Conservation (phyloP, 768 basidiomycete species). For the Tylopilus rubrobrunneus region DNA sequence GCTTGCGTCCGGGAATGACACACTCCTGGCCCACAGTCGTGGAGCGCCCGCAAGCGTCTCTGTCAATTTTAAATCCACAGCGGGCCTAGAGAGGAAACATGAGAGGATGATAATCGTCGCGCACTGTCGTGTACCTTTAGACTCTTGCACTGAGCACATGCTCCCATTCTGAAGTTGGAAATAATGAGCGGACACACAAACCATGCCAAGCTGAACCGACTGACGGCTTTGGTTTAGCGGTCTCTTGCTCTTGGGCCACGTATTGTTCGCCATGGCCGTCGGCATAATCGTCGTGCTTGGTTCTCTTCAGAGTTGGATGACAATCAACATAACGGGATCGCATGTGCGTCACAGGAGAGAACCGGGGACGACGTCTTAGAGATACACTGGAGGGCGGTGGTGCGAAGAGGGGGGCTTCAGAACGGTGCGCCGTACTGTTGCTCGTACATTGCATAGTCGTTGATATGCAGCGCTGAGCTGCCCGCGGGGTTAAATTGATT, state of each 20-base stretch:
- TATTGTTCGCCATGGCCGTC: constrained; percentile 12
- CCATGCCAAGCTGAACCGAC: neutral
- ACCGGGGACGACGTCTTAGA: too few species aligned
- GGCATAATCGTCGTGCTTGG: constrained; percentile 19
- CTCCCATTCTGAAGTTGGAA: constrained; percentile 41
- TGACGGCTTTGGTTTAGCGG: constrained; percentile 21
- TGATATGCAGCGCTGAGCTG: constrained; percentile 15
- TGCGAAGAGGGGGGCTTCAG: neutral
- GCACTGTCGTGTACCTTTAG: constrained; percentile 36
- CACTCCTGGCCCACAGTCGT: constrained; percentile 68
- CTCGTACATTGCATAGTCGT: constrained; percentile 29
- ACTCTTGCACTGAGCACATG: constrained; percentile 68
- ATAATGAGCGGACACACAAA: neutral
- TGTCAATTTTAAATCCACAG: constrained; percentile 71
- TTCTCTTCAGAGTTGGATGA: constrained; percentile 16
- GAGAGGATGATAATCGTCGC: neutral
- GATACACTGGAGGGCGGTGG: neutral
- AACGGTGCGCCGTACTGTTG: constrained; percentile 14
- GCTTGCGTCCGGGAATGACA: constrained; percentile 79
- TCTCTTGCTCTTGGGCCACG: constrained; percentile 23
- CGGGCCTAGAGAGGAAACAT: constrained; percentile 48
- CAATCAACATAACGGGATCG: neutral
- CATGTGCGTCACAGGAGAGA: neutral
- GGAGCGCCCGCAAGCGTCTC: constrained; percentile 75
- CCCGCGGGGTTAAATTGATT: constrained; percentile 23